These are phyloP conservation scores for Kazachstania sp. DNA, from an alignment of 1,139 yeast species.

Conservation along the genomic window DNA sequence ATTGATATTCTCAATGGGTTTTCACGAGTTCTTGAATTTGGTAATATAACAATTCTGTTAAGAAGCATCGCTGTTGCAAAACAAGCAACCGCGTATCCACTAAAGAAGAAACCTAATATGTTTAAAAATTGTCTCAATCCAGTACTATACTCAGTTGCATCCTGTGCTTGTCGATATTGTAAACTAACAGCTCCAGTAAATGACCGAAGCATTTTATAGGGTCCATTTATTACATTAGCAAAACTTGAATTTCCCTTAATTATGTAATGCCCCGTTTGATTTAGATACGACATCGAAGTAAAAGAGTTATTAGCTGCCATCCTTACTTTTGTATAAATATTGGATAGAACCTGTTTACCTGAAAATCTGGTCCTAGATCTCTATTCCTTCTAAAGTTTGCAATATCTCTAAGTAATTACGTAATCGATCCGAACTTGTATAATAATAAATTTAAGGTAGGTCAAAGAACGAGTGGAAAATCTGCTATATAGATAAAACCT, in stretches of 20 bases:
- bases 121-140: slow-evolving; percentile 9
- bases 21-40: slow-evolving; percentile 11
- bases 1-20: slow-evolving; percentile 7
- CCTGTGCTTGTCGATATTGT: slow-evolving; percentile 12
- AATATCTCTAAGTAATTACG: too few relatives aligned
- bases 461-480: too few relatives aligned
- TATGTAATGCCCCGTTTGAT: slow-evolving; percentile 12
- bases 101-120: slow-evolving; percentile 16
- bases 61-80: slow-evolving; percentile 18
- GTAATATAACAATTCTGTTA: slow-evolving; percentile 15
- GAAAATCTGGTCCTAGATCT: too few relatives aligned
- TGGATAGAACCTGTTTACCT: too few relatives aligned
- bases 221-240: slow-evolving; percentile 14
- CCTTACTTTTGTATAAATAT: neutral
- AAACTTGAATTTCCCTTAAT: slow-evolving; percentile 10
- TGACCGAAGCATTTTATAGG: slow-evolving; percentile 16
- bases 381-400: too few relatives aligned
- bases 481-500: too few relatives aligned
- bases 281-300: slow-evolving; percentile 11
- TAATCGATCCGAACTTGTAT: too few relatives aligned
- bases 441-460: too few relatives aligned
- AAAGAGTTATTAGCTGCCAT: neutral
- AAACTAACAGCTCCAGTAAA: slow-evolving; percentile 15
- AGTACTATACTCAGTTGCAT: slow-evolving; percentile 3
- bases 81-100: slow-evolving; percentile 18